A percentile compares a stretch with the other conserved stretches of the same genome.
Evolutionary conservation across 371 early-diverging fungal genomes (phyloP).

Genomic region (Mycotypha africana): DNA sequence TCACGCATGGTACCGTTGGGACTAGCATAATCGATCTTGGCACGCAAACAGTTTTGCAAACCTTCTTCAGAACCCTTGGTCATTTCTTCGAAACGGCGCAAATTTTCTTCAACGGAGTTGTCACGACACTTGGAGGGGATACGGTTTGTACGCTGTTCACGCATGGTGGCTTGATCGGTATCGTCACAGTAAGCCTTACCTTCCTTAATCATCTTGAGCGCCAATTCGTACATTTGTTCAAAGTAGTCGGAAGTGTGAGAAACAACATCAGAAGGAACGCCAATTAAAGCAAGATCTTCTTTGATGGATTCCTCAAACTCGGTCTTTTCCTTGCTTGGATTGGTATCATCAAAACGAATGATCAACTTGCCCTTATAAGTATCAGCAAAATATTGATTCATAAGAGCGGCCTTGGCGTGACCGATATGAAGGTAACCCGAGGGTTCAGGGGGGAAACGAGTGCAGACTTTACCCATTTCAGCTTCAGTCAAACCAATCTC

Average conservation of each 20-base stretch:
- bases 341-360: slow-evolving; percentile 99
- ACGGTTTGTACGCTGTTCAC: slow-evolving; percentile 88
- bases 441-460: slow-evolving; percentile 99
- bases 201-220: slow-evolving; percentile 83
- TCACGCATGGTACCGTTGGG: slow-evolving; percentile 98
- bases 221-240: slow-evolving; percentile 83
- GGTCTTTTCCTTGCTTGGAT: slow-evolving; percentile 96
- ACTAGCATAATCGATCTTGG: slow-evolving; percentile 95
- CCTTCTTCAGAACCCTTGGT: slow-evolving; percentile 82
- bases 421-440: slow-evolving; percentile 99
- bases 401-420: slow-evolving; percentile 98
- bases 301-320: slow-evolving; percentile 95
- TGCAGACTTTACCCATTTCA: slow-evolving; percentile 85
- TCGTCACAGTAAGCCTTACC: slow-evolving; percentile 98
- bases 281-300: slow-evolving; percentile 88
- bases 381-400: slow-evolving; percentile 98
- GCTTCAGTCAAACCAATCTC: slow-evolving; percentile 86
- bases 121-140: slow-evolving; percentile 89
- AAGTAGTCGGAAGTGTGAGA: slow-evolving; percentile 98
- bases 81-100: slow-evolving; percentile 95
- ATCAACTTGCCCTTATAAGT: slow-evolving; percentile 92
- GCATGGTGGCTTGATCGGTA: slow-evolving; percentile 90
- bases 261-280: slow-evolving; percentile 75
- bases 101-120: slow-evolving; percentile 83
- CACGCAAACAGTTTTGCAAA: slow-evolving; percentile 90